Evolutionary conservation across 257 asterid species (phyloP).

Genomic region (Nicotiana otophora): DNA sequence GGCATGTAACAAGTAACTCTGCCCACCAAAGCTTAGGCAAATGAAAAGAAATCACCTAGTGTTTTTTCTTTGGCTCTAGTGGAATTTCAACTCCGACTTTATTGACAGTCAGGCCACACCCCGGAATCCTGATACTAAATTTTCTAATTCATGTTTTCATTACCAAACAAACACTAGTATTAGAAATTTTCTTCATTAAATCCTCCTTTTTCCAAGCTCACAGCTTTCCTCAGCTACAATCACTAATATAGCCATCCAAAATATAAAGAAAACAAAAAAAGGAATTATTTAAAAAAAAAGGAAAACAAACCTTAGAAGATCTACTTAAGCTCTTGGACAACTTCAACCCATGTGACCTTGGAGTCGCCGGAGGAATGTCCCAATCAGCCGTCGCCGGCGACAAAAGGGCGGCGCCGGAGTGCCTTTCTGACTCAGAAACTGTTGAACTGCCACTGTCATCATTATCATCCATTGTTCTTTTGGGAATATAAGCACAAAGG

Average conservation of each 20-base stretch:
- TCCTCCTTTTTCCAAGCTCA: not conserved
- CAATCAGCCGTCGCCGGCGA: slow-evolving; percentile 54
- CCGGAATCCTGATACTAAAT: no score
- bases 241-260: not conserved
- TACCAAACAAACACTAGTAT: not conserved
- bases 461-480: slow-evolving; percentile 30
- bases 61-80: no score
- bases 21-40: no score
- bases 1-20: no score
- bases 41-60: no score
- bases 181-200: not conserved
- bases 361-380: slow-evolving; percentile 53
- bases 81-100: no score
- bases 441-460: slow-evolving; percentile 28
- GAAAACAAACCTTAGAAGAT: slow-evolving; percentile 72
- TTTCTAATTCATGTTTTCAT: not conserved
- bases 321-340: slow-evolving; percentile 77
- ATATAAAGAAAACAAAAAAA: not conserved
- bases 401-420: slow-evolving; percentile 56
- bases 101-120: no score
- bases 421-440: slow-evolving; percentile 19
- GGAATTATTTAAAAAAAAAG: not conserved
- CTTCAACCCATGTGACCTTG: slow-evolving; percentile 45
- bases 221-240: not conserved
- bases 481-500: slow-evolving; percentile 58